These are phyloP conservation scores for Albugo candida DNA, from an alignment of 352 stramenopile species.

Conservation along the genomic window DNA sequence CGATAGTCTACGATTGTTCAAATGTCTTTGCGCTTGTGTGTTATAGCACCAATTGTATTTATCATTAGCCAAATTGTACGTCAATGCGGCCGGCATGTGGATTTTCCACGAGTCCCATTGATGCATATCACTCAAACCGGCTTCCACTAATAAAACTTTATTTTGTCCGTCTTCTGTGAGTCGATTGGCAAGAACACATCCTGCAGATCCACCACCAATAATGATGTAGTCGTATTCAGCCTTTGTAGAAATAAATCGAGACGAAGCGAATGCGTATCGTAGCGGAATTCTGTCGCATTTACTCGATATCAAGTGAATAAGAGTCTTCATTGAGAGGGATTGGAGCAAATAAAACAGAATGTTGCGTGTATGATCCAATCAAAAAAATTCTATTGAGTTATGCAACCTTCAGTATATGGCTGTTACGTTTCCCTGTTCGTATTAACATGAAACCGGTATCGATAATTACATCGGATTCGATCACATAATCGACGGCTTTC, in stretches of 20 bases:
- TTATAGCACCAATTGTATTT: constrained; percentile 80
- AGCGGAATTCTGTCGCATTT: too few relatives aligned
- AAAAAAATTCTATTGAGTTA: too few relatives aligned
- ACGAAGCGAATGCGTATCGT: too few relatives aligned
- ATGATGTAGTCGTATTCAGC: constrained; percentile 84
- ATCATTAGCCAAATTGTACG: constrained; percentile 66
- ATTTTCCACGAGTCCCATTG: constrained; percentile 85
- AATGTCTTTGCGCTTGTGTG: constrained; percentile 66
- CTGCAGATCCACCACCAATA: constrained; percentile 77
- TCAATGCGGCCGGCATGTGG: constrained; percentile 74
- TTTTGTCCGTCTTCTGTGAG: constrained; percentile 67
- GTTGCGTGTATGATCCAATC: too few relatives aligned
- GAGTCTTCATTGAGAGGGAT: too few relatives aligned
- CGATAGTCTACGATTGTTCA: constrained; percentile 56
- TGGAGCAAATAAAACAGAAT: too few relatives aligned
- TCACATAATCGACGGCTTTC: constrained; percentile 19
- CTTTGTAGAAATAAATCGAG: too few relatives aligned
- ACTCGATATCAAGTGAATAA: too few relatives aligned
- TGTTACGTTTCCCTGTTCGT: constrained; percentile 56
- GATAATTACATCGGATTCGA: constrained; percentile 24
- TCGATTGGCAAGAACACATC: constrained; percentile 81
- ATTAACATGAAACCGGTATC: constrained; percentile 47
- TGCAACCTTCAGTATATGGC: constrained; percentile 45
- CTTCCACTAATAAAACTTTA: constrained; percentile 81
- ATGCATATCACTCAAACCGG: constrained; percentile 54